phyloP scores from a whole-genome alignment of 441 rosid species.

The Bocquillonia castaneifolia region DNA sequence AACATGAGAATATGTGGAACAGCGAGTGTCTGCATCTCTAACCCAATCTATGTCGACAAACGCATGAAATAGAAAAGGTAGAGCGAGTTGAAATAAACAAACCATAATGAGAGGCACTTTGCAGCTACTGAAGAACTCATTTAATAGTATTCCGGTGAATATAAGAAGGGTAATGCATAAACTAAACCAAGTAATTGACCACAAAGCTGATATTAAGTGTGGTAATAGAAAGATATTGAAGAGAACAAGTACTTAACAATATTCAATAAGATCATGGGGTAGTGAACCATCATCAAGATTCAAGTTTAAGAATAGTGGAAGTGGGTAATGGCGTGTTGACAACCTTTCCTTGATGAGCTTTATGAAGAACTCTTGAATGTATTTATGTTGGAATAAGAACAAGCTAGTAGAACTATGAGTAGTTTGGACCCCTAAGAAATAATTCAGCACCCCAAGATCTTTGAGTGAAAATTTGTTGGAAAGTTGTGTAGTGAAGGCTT shows the following conservation, averaged over 20 bases:
- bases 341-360: not conserved
- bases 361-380: not conserved
- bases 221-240: not conserved
- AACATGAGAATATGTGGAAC: not conserved
- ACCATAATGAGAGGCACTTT: not conserved
- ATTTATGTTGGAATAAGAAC: not conserved
- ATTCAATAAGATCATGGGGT: not conserved
- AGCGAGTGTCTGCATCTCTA: not conserved
- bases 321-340: not conserved
- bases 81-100: not conserved
- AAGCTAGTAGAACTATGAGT: not conserved
- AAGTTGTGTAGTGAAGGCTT: no score
- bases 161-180: not conserved
- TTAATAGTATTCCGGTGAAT: not conserved
- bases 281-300: not conserved
- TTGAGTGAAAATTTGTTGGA: not conserved
- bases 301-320: not conserved
- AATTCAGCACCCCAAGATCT: not conserved
- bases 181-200: not conserved
- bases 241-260: not conserved
- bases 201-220: not conserved
- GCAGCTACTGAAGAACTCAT: not conserved
- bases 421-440: not conserved
- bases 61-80: not conserved
- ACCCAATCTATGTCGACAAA: not conserved